Conservation (phyloP, 305 asterid species). For the Lippia alba region DNA sequence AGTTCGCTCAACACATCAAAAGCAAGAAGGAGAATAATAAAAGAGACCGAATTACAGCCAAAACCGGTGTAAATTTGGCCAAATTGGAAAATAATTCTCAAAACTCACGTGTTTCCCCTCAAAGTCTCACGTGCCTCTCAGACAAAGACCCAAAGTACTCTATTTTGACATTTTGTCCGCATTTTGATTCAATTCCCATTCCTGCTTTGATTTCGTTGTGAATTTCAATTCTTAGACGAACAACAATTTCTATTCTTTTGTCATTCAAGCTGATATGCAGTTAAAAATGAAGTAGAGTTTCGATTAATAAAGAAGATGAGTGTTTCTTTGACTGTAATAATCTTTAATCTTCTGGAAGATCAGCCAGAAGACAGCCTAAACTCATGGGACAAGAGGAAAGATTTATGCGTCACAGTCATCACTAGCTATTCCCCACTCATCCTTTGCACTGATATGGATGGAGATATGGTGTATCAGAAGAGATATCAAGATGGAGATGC, state of each 20-base stretch:
- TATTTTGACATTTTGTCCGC: neutral
- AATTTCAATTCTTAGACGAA: neutral
- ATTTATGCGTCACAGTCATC: conserved; percentile 81
- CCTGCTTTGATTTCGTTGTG: conserved; percentile 15
- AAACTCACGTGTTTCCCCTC: conserved; percentile 38
- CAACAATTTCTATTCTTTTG: too few species aligned
- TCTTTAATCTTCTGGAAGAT: conserved; percentile 92
- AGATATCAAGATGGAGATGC: too few species aligned
- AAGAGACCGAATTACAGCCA: too few species aligned
- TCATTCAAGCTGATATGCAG: neutral
- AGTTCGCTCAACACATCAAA: too few species aligned
- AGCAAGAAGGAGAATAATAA: too few species aligned
- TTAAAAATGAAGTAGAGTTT: conserved; percentile 39
- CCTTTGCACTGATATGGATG: too few species aligned
- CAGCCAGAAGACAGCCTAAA: conserved; percentile 80
- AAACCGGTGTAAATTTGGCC: too few species aligned
- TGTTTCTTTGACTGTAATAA: conserved; percentile 86
- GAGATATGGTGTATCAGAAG: too few species aligned
- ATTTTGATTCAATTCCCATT: conserved; percentile 19
- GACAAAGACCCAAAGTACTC: conserved; percentile 17
- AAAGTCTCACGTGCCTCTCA: conserved; percentile 40
- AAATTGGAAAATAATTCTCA: too few species aligned
- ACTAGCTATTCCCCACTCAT: conserved; percentile 90
- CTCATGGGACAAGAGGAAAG: conserved; percentile 96
- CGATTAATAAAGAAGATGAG: conserved; percentile 59